Conservation (phyloP, 345 rosid genomes). For the Citrus hindsii region DNA sequence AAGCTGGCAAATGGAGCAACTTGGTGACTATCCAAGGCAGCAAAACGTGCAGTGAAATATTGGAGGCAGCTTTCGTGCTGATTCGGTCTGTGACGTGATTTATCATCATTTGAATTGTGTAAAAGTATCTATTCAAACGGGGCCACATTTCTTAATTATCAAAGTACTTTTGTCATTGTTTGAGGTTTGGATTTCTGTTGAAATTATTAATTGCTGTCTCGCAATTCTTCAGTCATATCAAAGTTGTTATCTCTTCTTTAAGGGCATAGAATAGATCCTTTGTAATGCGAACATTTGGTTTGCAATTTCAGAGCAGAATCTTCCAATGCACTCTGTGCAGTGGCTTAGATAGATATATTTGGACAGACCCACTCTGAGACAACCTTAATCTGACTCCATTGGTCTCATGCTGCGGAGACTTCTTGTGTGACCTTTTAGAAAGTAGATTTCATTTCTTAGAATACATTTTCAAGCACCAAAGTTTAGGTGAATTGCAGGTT, state of each 20-base stretch:
- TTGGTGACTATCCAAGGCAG: constrained; percentile 52
- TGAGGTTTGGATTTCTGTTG: constrained; percentile 12
- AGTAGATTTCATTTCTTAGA: neutral
- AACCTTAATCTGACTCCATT: constrained; percentile 6
- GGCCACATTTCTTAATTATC: constrained; percentile 22
- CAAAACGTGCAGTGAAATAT: constrained; percentile 28
- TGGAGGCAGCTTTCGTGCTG: constrained; percentile 25
- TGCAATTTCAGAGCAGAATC: neutral
- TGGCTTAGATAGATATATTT: neutral
- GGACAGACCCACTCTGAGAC: constrained; percentile 3
- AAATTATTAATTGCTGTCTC: constrained; percentile 21
- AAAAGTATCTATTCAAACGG: constrained; percentile 24
- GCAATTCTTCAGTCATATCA: constrained; percentile 16
- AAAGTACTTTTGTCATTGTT: constrained; percentile 21
- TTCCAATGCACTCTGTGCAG: neutral
- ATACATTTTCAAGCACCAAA: neutral
- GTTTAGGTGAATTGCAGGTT: neutral
- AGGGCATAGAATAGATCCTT: constrained; percentile 2
- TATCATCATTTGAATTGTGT: constrained; percentile 24
- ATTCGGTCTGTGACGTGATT: constrained; percentile 29
- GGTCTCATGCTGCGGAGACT: neutral
- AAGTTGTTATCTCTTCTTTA: constrained; percentile 14
- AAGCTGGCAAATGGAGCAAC: constrained; percentile 84
- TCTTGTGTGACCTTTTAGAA: neutral
- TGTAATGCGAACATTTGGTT: constrained; percentile 6